Conservation (phyloP, 2,329 filamentous ascomycete genomes). For the Verticillium klebahnii region DNA sequence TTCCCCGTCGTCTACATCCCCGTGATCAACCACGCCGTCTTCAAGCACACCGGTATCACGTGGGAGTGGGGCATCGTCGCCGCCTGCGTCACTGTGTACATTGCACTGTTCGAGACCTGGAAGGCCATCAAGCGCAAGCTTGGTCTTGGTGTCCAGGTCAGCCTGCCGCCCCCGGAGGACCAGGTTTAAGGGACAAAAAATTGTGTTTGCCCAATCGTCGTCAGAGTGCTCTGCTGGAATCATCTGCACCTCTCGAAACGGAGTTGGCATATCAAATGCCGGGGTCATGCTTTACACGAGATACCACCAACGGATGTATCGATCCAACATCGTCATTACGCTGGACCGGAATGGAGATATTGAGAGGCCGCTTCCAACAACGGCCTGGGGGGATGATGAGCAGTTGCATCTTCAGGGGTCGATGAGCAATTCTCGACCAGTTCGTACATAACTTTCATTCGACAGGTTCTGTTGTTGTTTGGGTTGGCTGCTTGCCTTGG, state of each 20-base stretch:
- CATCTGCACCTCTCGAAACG: background rate
- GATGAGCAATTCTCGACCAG: background rate
- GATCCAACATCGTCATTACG: slow-evolving; percentile 1
- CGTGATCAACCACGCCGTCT: slow-evolving; percentile 59
- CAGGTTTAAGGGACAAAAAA: background rate
- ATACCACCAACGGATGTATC: background rate
- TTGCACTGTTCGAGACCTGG: slow-evolving; percentile 62
- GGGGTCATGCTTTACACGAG: background rate
- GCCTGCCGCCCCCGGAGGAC: slow-evolving; percentile 1
- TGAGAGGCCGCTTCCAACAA: background rate
- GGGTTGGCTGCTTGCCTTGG: background rate
- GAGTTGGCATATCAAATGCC: background rate
- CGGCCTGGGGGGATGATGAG: background rate
- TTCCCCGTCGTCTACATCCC: slow-evolving; percentile 67
- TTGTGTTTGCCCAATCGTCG: background rate
- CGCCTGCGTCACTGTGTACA: slow-evolving; percentile 53
- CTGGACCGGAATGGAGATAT: background rate
- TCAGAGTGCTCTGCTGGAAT: background rate
- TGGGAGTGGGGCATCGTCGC: slow-evolving; percentile 72
- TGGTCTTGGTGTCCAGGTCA: slow-evolving; percentile 22
- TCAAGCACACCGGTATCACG: slow-evolving; percentile 63
- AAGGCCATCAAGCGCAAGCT: slow-evolving; percentile 60
- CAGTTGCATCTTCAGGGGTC: background rate
- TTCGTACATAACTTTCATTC: background rate
- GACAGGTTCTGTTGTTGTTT: no score